Base-by-base conservation (phyloP, 805 yeast species). In the Wickerhamomyces bovis region DNA sequence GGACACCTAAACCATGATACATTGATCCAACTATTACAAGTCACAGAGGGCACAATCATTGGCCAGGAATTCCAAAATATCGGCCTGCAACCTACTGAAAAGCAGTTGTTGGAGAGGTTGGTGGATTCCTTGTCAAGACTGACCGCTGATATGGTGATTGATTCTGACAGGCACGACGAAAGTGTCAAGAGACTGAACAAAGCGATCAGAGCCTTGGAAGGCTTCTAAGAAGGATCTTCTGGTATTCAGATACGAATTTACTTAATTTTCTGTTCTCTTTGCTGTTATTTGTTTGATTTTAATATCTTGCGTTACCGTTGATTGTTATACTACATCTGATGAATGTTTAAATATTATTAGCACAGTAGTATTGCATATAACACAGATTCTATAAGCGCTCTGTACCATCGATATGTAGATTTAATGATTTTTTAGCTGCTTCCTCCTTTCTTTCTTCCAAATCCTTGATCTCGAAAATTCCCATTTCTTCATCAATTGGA, bases 141-240 rank as follows among this genome's bases (percentile, higher is more conserved):
- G 48, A 89, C 96, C 3, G 88, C 90, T 44, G 97, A 89, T 60
- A 89, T 94, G 87, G 85, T 89, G 45, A 62, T 87, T 46, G 96
- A 92, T 63, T 88, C 88, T 25, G 79, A 78, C 25, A 78, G 94
- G 57, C 83, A 85, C 48, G 82, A 81, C 15, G 89, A 88, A 50
- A 96, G 97, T 12, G 75, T 88, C 39, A 73, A 78, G 51, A 72
- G 98, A 53, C 69, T 92, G 55, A 85, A 85, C 54, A 82, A 81
- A 55, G 97, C 97, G 0, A 76, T 89, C 47, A 71, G 85, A 46
- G 95, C 90, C 0, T 70, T 92, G 43, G 98, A 92, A 60, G 98
- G 98, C 2, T 92, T 78, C 52, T 68, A 54, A 52, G 20, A 16
- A 16, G 20, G 20, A 18, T 28, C n/a, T 13, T 28, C n/a, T 13